Conservation (phyloP, 306 rosid genomes). For the Fragaria iinumae region DNA sequence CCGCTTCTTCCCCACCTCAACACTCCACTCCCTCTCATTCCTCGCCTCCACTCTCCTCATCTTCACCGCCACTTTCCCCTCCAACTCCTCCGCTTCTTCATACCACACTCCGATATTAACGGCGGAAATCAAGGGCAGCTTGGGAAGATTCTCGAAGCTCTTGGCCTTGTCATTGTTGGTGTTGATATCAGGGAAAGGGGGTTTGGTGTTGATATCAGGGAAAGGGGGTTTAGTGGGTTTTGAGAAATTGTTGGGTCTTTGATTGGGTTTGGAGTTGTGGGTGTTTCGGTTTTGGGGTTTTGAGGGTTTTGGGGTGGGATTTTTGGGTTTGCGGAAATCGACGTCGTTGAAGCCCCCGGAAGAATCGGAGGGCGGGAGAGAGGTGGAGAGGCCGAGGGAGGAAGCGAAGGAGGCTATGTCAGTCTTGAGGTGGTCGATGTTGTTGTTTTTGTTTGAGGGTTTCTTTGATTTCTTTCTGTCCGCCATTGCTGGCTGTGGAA, state of each 20-base stretch:
- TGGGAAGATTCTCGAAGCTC: constrained; percentile 54
- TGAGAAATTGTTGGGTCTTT: constrained; percentile 35
- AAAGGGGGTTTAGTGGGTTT: constrained; percentile 59
- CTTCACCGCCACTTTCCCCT: constrained; percentile 56
- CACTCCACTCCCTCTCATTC: constrained; percentile 63
- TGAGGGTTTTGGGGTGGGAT: constrained; percentile 23
- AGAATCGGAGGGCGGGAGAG: constrained; percentile 50
- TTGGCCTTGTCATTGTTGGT: constrained; percentile 37
- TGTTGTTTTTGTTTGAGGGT: constrained; percentile 35
- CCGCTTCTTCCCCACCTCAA: constrained; percentile 62
- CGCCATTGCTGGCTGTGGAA: constrained; percentile 49
- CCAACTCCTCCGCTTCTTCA: constrained; percentile 67
- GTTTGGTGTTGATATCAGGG: constrained; percentile 42
- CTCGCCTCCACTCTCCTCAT: constrained; percentile 49
- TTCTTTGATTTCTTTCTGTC: constrained; percentile 43
- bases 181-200: constrained; percentile 41
- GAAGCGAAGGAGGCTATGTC: constrained; percentile 86
- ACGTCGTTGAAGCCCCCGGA: constrained; percentile 80
- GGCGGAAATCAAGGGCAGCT: constrained; percentile 72
- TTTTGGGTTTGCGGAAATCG: constrained; percentile 67
- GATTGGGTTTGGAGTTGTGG: constrained; percentile 25
- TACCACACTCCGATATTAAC: constrained; percentile 72
- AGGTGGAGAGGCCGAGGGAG: constrained; percentile 65
- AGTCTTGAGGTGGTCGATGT: constrained; percentile 51
- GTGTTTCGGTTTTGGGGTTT: constrained; percentile 31